Base-by-base conservation (phyloP, 495 filamentous ascomycete species). In the Podospora tetraspora region DNA sequence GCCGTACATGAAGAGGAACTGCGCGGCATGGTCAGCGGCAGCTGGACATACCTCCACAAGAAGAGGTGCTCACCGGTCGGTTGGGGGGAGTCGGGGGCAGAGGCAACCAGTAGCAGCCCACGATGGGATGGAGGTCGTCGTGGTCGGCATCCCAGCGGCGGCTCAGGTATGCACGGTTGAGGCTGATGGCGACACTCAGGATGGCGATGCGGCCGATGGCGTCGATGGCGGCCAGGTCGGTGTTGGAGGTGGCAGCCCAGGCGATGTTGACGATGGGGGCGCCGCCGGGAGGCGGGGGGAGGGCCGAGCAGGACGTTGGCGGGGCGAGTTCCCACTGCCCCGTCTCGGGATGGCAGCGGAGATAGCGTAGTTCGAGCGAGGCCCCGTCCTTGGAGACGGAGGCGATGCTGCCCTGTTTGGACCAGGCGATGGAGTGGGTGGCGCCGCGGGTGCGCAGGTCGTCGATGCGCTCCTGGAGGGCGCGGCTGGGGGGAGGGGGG, bases 381-480 rank as follows among this genome's bases (percentile, higher is more conserved):
- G 83, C 83, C 24, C 90, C 89, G 76, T 91, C 87, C n/a, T 85
- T 77, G 24, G 88, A 85, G 71, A 98, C 90, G 66, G 89, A 89
- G 30, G 94, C 94, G 76, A 98, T 91, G 72, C 88, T 92, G 66
- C 95, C 95, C 74, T 88, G 82, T 66, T 89, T 92, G 21, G 95
- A 97, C 96, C 96, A 98, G 61, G 90, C 89, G 64, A 97, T 85
- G 69, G 86, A 89, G 92, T 94, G 90, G 81, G 90, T 91, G 74
- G 92, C 96, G 3, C 94, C 94, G 67, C 85, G 84, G 61, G 84
- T 72, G 57, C 92, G 88, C 74, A 96, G 84, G 70, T 97, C 92
- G 74, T 94, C 91, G 30, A 97, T 71, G 52, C 90, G 88, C 73
- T 90, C 87, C 34, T 84, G 83, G 13, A 96, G 83, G 58, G 88